phyloP scores from a whole-genome alignment of 441 rosid genomes.

The Syzygium syzygioides region DNA sequence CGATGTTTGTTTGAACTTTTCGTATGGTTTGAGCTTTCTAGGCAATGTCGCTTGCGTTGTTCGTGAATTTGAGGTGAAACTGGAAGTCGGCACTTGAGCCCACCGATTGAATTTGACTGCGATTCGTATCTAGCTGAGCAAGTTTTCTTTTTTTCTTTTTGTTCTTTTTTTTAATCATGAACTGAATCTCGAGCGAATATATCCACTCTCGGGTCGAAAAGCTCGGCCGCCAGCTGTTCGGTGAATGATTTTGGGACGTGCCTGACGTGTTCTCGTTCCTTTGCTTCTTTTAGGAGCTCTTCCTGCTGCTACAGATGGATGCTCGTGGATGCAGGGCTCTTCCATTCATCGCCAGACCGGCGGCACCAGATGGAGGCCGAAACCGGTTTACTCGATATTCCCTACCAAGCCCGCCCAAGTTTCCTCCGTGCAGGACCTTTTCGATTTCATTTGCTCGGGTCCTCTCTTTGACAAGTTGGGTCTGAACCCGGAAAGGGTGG shows the following conservation, averaged over 20 bases:
- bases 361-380: slow-evolving; percentile 14
- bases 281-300: slow-evolving; percentile 6
- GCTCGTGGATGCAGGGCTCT: slow-evolving; percentile 50
- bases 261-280: background rate
- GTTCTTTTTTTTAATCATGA: background rate
- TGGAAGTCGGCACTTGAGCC: background rate
- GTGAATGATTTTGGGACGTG: background rate
- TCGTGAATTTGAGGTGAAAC: background rate
- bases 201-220: background rate
- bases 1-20: background rate
- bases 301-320: slow-evolving; percentile 36
- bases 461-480: slow-evolving; percentile 71
- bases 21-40: background rate
- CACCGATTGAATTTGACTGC: background rate
- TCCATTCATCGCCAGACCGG: slow-evolving; percentile 21
- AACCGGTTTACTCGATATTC: slow-evolving; percentile 22
- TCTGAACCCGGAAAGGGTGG: slow-evolving; percentile 50
- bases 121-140: background rate
- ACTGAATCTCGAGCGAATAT: background rate
- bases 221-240: background rate
- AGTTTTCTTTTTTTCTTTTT: background rate
- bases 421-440: slow-evolving; percentile 70
- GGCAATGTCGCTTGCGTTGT: background rate
- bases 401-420: slow-evolving; percentile 56
- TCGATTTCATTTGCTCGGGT: slow-evolving; percentile 70